These are phyloP conservation scores for Elsinoe batatas DNA, from an alignment of 2,329 filamentous ascomycete genomes.

Conservation along the genomic window DNA sequence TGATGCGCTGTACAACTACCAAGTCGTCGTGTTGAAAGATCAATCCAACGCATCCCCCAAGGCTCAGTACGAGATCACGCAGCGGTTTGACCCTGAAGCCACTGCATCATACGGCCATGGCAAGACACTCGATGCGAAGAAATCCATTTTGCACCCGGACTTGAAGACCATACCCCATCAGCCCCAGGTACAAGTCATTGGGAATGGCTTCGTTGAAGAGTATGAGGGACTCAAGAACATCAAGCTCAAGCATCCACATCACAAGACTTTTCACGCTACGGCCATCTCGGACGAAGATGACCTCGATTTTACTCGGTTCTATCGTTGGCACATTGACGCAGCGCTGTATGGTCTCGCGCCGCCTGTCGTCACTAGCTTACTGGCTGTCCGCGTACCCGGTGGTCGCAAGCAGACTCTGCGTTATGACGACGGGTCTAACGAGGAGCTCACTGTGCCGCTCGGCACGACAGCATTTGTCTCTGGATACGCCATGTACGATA, in stretches of 20 bases:
- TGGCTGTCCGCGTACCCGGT: conserved; percentile 63
- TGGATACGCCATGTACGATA: conserved; percentile 60
- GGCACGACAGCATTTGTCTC: conserved; percentile 69
- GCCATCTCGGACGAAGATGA: conserved; percentile 53
- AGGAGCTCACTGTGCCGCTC: conserved; percentile 57
- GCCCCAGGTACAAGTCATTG: conserved; percentile 71
- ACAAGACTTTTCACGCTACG: conserved; percentile 63
- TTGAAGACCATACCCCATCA: conserved; percentile 73
- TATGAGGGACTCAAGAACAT: conserved; percentile 65
- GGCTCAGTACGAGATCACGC: conserved; percentile 65
- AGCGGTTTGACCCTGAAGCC: conserved; percentile 58
- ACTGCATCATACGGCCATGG: conserved; percentile 60
- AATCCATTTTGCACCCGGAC: conserved; percentile 62
- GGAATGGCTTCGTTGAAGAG: conserved; percentile 58
- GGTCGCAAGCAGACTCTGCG: conserved; percentile 56
- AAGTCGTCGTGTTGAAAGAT: conserved; percentile 62
- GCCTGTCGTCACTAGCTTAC: conserved; percentile 60
- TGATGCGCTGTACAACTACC: conserved; percentile 56
- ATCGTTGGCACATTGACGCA: conserved; percentile 73
- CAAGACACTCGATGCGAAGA: conserved; percentile 59
- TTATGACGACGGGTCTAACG: conserved; percentile 62
- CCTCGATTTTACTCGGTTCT: conserved; percentile 51
- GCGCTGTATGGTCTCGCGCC: conserved; percentile 67
- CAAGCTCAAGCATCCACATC: conserved; percentile 63
- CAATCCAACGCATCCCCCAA: conserved; percentile 55